Evolutionary conservation across 768 basidiomycete species (phyloP), one percentile per base, ranked within the genome.

Genomic region (Rhizopogon rudus): DNA sequence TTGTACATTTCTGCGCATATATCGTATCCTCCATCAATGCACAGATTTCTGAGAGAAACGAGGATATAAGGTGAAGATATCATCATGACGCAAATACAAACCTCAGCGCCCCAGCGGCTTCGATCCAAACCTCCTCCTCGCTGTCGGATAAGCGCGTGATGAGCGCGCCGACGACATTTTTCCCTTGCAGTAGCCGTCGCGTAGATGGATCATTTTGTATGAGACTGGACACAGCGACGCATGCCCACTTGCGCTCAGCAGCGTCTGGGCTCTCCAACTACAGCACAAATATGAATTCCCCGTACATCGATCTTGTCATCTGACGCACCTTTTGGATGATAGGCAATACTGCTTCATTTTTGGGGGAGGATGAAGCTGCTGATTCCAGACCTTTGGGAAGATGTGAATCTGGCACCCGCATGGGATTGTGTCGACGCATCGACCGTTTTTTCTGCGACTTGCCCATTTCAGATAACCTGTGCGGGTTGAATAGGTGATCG

Each of bases 1-100:
- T 98, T 97, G 73, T 88, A 95, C 91, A 98, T 95, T 70, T 97
- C 93, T 1, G 89, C 92, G 63, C 94, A 95, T 45, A 97, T 89
- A 60, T 97, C 93, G 66, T 91, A 90, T 51, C 95, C 95, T 14
- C 94, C 95, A 65, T 98, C 95, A 64, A 98, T 87, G 64, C 92
- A 93, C 13, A 98, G 71, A 73, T 97, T 98, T 58, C 94, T 97
- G 63, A 35, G 52, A 46, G 50, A 31, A 29, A 40, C 9, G 17
- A 40, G 9, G n/a, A 40, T 28, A 10, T 12, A 20, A 49, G 17
- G 35, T 62, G 52, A 61, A 55, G 50, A 41, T 54, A 54, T 25
- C 56, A 37, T 45, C 20, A 16, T 41, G 12, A 41, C 35, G 12
- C 8, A 22, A 45, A 41, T 12, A 6, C 22, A 58, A 63, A 93